phyloP scores from a whole-genome alignment of 192 early-diverging fungal species.

The Thamnidium elegans region DNA sequence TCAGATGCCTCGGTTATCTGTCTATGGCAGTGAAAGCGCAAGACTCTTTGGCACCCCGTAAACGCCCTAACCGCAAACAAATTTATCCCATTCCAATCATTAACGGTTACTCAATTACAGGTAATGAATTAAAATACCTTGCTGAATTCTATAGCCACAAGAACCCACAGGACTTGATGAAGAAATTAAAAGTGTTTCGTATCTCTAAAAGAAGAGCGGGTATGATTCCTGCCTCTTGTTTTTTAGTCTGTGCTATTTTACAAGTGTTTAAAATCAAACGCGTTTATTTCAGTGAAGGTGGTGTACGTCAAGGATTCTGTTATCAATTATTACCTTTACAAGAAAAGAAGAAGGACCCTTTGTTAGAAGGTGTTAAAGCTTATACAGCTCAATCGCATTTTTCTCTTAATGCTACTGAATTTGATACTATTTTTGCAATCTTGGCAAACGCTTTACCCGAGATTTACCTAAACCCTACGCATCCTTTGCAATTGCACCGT shows the following conservation, averaged over 20 bases:
- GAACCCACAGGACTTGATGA: slow-evolving; percentile 24
- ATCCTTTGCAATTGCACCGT: slow-evolving; percentile 30
- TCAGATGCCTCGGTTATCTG: slow-evolving; percentile 51
- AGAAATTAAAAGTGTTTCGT: slow-evolving; percentile 43
- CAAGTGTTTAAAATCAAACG: slow-evolving; percentile 39
- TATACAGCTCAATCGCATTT: slow-evolving; percentile 35
- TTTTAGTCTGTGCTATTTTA: slow-evolving; percentile 44
- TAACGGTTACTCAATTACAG: slow-evolving; percentile 49
- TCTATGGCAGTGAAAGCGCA: slow-evolving; percentile 45
- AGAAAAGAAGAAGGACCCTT: slow-evolving; percentile 47
- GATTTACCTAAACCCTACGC: slow-evolving; percentile 23
- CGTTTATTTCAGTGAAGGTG: slow-evolving; percentile 54
- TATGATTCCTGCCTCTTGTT: slow-evolving; percentile 52
- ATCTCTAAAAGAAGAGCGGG: slow-evolving; percentile 52
- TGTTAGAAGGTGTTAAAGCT: slow-evolving; percentile 39
- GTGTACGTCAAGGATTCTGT: slow-evolving; percentile 56
- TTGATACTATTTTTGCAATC: slow-evolving; percentile 28
- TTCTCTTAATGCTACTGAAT: slow-evolving; percentile 27
- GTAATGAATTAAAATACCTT: slow-evolving; percentile 37
- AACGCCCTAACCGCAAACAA: slow-evolving; percentile 12
- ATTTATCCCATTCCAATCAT: slow-evolving; percentile 53
- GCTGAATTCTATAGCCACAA: slow-evolving; percentile 37
- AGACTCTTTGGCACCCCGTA: slow-evolving; percentile 14
- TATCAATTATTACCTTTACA: slow-evolving; percentile 37
- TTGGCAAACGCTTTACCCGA: slow-evolving; percentile 28